Base-by-base conservation (phyloP, 139 green algal genomes). In the Coelastrella sp. region DNA sequence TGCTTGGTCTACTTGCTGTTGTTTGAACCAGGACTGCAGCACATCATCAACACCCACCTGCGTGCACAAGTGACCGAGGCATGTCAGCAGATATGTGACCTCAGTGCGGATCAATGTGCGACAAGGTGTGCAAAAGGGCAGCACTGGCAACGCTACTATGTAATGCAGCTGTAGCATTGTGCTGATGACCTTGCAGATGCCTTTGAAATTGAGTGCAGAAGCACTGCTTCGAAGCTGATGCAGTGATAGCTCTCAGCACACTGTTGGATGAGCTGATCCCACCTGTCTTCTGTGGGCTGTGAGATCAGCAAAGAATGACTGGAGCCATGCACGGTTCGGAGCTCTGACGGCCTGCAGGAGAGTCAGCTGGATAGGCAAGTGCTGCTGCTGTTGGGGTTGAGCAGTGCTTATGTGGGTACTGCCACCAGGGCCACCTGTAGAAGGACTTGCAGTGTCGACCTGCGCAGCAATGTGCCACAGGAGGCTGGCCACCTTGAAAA, bases 11-110 rank as follows among this genome's bases (percentile, higher is more conserved):
- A 93, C 25, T 87, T 95, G 94, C 65, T 94, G 87, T 19, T 95
- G 89, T 27, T 91, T 80, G 79, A 95, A 96, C 91, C 91, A 95
- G 0, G 76, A 73, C 61, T 94, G 90, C 49, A 93, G 15, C 8
- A 86, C 61, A 90, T 97, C 95, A 78, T 97, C 95, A 60, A 96
- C 60, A 0, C 95, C 95, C 12, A 97, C 92, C 95, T 96, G 91
- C 84, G 86, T 68, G 84, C 61, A 63, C 12, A 8, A 57, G 82
- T 63, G 24, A 49, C 10, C 12, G 79, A 3, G 14, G 0, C 10
- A 63, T 85, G 15, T n/a, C 58, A 87, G 17, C 49, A 35, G 35
- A 49, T 49, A 49, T 49, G 35, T 49, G 35, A 49, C 35, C 35
- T 49, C 35, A 49, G 35, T 49, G 35, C 35, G 35, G 3, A 49